Conservation (phyloP, 2,329 filamentous ascomycete species). For the Pezicula neosporulosa region DNA sequence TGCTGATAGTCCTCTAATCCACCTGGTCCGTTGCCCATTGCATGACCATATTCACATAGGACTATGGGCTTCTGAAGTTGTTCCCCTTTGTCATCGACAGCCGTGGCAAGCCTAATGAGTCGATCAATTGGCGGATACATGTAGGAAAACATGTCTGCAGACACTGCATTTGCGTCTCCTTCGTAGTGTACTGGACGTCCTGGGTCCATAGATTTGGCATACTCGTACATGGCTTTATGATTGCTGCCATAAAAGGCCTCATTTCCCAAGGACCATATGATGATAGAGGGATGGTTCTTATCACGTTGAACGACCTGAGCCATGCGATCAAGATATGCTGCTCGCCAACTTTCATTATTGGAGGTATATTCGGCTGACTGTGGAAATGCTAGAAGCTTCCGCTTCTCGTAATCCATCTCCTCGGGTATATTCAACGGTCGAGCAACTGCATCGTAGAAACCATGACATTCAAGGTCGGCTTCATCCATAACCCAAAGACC, state of each 20-base stretch:
- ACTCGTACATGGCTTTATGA: constrained; percentile 63
- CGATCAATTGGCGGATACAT: constrained; percentile 50
- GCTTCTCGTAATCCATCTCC: constrained; percentile 55
- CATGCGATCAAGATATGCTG: constrained; percentile 66
- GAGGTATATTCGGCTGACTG: constrained; percentile 56
- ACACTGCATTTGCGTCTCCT: constrained; percentile 45
- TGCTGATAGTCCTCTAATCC: constrained; percentile 65
- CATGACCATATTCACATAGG: constrained; percentile 55
- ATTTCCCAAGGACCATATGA: constrained; percentile 73
- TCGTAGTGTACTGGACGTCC: constrained; percentile 55
- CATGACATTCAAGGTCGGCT: constrained; percentile 50
- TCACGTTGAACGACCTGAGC: constrained; percentile 62
- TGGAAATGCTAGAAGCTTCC: constrained; percentile 52
- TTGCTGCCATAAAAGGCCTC: constrained; percentile 71
- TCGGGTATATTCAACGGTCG: constrained; percentile 50
- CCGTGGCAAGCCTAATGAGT: constrained; percentile 31
- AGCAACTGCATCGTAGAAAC: constrained; percentile 38
- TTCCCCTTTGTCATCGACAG: constrained; percentile 39
- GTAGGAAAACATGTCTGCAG: constrained; percentile 51
- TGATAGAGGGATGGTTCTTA: constrained; percentile 67
- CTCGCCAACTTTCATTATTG: constrained; percentile 57
- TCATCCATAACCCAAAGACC: constrained; percentile 59
- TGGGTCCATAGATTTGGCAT: constrained; percentile 44
- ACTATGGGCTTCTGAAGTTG: constrained; percentile 50
- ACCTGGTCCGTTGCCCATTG: constrained; percentile 75